Percentiles rank a stretch among this genome's conserved stretches.
Evolutionary conservation across 1,284 basidiomycete species (phyloP).

Genomic region (Exobasidium rhododendri): DNA sequence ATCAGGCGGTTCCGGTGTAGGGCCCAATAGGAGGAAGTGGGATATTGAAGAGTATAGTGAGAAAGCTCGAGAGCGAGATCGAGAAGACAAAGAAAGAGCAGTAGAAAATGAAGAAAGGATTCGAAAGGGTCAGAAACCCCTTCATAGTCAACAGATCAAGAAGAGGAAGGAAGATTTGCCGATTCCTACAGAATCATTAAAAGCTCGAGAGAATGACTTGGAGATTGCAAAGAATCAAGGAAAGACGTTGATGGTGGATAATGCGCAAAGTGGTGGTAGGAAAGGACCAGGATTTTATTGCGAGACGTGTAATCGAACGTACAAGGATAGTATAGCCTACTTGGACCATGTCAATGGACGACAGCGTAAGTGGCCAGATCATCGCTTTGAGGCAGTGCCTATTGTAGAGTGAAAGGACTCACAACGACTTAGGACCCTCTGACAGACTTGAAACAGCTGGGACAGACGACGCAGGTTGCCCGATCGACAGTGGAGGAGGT

Average conservation of each 20-base stretch:
- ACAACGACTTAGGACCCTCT: neutral
- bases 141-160: slow-evolving; percentile 24
- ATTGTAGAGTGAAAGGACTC: neutral
- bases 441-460: slow-evolving; percentile 82
- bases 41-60: slow-evolving; percentile 41
- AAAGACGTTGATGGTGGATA: slow-evolving; percentile 50
- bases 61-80: slow-evolving; percentile 43
- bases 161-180: slow-evolving; percentile 33
- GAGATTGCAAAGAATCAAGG: slow-evolving; percentile 43
- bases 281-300: slow-evolving; percentile 55
- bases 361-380: slow-evolving; percentile 84
- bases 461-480: slow-evolving; percentile 86
- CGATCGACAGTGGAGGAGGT: slow-evolving; percentile 90
- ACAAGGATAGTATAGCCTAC: slow-evolving; percentile 89
- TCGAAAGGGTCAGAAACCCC: slow-evolving; percentile 32
- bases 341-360: slow-evolving; percentile 94
- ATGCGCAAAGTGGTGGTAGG: slow-evolving; percentile 28
- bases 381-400: neutral
- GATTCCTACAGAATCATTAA: slow-evolving; percentile 43
- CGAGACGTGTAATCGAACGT: slow-evolving; percentile 63
- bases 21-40: slow-evolving; percentile 45
- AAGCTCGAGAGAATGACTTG: slow-evolving; percentile 36
- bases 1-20: slow-evolving; percentile 29
- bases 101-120: slow-evolving; percentile 39
- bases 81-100: slow-evolving; percentile 39